phyloP scores from a whole-genome alignment of 2,329 filamentous ascomycete species.

The Botrytis medusae region DNA sequence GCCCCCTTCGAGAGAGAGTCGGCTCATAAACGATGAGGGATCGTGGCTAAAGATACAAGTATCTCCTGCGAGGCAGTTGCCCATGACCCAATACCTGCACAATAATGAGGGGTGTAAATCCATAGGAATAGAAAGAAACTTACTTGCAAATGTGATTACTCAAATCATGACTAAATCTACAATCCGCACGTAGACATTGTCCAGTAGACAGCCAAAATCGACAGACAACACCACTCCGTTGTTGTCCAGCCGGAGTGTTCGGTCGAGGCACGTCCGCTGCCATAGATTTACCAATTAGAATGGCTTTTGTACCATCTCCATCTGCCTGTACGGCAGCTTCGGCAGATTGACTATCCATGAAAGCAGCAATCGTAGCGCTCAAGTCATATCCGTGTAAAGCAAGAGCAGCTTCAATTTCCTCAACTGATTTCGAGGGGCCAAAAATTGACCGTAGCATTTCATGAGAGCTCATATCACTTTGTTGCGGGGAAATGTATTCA shows the following conservation, averaged over 20 bases:
- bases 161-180: slow-evolving; percentile 93
- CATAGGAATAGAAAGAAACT: slow-evolving; percentile 42
- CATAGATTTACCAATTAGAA: slow-evolving; percentile 89
- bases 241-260: slow-evolving; percentile 70
- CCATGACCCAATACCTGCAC: slow-evolving; percentile 86
- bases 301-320: slow-evolving; percentile 57
- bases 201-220: slow-evolving; percentile 96
- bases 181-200: slow-evolving; percentile 93
- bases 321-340: slow-evolving; percentile 49
- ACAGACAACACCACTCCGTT: slow-evolving; percentile 87
- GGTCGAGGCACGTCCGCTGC: slow-evolving; percentile 69
- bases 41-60: slow-evolving; percentile 98
- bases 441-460: slow-evolving; percentile 96
- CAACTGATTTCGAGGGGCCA: slow-evolving; percentile 82
- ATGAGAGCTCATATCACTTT: slow-evolving; percentile 93
- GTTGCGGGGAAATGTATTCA: slow-evolving; percentile 67
- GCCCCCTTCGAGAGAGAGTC: slow-evolving; percentile 70
- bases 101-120: slow-evolving; percentile 25
- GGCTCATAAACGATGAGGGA: slow-evolving; percentile 80
- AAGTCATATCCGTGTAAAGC: slow-evolving; percentile 90
- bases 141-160: slow-evolving; percentile 98
- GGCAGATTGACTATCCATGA: slow-evolving; percentile 72
- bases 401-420: slow-evolving; percentile 90
- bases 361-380: slow-evolving; percentile 82
- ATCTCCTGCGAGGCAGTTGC: slow-evolving; percentile 89